phyloP scores from a whole-genome alignment of 2,329 filamentous ascomycete genomes.

The Apiospora phragmitis region DNA sequence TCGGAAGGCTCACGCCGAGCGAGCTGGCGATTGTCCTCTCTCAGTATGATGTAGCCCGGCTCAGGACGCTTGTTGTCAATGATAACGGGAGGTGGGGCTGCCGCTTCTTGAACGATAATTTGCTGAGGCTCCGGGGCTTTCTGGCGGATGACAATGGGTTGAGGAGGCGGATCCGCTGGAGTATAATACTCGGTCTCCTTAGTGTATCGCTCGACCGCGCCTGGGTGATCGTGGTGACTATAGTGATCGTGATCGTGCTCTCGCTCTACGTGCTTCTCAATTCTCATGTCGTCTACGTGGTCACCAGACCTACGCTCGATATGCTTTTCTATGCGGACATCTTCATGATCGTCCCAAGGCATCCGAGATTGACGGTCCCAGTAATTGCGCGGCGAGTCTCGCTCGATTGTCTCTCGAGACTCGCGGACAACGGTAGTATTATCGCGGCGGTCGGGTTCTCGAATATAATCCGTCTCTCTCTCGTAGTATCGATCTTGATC shows the following conservation, averaged over 20 bases:
- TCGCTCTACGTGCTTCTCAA: constrained; percentile 31
- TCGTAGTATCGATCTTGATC: constrained; percentile 14
- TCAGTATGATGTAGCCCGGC: constrained; percentile 44
- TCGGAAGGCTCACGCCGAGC: constrained; percentile 37
- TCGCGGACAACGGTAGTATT: constrained; percentile 41
- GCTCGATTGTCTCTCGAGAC: constrained; percentile 41
- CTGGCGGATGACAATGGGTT: constrained; percentile 58
- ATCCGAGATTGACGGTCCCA: constrained; percentile 43
- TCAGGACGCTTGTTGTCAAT: constrained; percentile 42
- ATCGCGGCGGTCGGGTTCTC: constrained; percentile 26
- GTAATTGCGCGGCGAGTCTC: constrained; percentile 39
- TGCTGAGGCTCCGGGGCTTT: constrained; percentile 56
- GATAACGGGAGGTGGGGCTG: constrained; percentile 52
- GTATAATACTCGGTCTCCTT: constrained; percentile 65
- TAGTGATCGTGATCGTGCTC: constrained; percentile 26
- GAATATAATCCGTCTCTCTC: constrained; percentile 25
- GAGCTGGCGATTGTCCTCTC: constrained; percentile 41
- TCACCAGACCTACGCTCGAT: constrained; percentile 27
- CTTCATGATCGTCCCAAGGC: constrained; percentile 37
- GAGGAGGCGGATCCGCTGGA: constrained; percentile 47
- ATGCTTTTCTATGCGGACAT: constrained; percentile 44
- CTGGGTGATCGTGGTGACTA: constrained; percentile 43
- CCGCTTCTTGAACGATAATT: constrained; percentile 61
- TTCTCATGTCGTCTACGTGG: constrained; percentile 30
- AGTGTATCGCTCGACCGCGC: constrained; percentile 59